These are phyloP conservation scores for Melanogaster broomeanus DNA, from an alignment of 768 basidiomycete genomes.

Conservation along the genomic window DNA sequence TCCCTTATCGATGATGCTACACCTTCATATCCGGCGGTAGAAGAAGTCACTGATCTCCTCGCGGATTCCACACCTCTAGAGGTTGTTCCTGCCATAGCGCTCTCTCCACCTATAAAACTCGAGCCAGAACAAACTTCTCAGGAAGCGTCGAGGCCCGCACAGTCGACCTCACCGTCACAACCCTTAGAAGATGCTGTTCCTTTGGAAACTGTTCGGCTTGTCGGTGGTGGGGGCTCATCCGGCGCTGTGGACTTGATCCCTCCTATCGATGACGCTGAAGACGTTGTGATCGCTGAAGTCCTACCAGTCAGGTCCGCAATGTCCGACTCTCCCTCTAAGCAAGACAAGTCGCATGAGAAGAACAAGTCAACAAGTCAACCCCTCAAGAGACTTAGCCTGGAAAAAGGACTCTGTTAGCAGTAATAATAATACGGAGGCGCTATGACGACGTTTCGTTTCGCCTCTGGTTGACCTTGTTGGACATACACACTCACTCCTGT, in stretches of 20 bases:
- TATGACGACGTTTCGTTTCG: conserved; percentile 20
- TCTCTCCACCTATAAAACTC: conserved; percentile 23
- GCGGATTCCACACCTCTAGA: conserved; percentile 43
- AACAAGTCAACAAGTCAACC: conserved; percentile 53
- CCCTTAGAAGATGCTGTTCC: conserved; percentile 17
- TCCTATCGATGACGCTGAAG: conserved; percentile 34
- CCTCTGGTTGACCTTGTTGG: conserved; percentile 19
- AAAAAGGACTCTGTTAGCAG: conserved; percentile 55
- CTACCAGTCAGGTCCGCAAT: conserved; percentile 38
- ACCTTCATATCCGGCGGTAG: conserved; percentile 19
- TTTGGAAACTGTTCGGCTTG: conserved; percentile 53
- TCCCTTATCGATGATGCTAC: conserved; percentile 17
- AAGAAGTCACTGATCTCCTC: conserved; percentile 52
- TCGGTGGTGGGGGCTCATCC: conserved; percentile 53
- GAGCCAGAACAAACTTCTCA: conserved; percentile 7
- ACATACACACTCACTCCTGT: conserved; percentile 17
- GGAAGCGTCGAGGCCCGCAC: conserved; percentile 5
- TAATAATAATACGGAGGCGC: conserved; percentile 45
- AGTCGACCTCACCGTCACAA: conserved; percentile 5
- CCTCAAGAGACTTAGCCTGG: conserved; percentile 57
- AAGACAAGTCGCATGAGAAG: conserved; percentile 49
- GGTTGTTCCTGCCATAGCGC: conserved; percentile 31
- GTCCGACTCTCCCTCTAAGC: conserved; percentile 28
- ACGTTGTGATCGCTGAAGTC: conserved; percentile 36
- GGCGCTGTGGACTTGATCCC: conserved; percentile 30